These are phyloP conservation scores for Lumnitzera littorea DNA, from an alignment of 345 rosid genomes.

Conservation along the genomic window DNA sequence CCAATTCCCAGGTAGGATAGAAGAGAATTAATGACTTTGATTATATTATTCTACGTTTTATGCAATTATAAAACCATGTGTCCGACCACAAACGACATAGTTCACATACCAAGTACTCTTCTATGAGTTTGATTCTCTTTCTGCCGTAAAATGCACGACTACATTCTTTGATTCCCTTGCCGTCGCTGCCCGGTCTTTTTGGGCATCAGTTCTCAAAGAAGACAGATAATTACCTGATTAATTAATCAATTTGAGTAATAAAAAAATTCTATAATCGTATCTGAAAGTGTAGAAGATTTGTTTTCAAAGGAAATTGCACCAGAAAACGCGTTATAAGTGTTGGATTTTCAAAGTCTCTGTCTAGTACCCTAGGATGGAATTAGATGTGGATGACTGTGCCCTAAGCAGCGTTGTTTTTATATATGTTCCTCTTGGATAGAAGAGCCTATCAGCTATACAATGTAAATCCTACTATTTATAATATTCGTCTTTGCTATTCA, in stretches of 20 bases:
- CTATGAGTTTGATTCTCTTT: slow-evolving; percentile 1
- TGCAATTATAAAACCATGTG: not conserved
- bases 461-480: not conserved
- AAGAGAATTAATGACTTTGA: slow-evolving; percentile 1
- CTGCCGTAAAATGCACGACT: slow-evolving; percentile 5
- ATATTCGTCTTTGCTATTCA: too few relatives aligned
- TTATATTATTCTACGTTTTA: not conserved
- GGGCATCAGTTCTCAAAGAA: not conserved
- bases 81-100: slow-evolving; percentile 19
- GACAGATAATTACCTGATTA: not conserved
- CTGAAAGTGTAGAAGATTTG: not conserved
- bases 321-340: slow-evolving; percentile 14
- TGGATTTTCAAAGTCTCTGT: slow-evolving; percentile 11
- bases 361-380: slow-evolving; percentile 7
- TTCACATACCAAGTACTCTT: not conserved
- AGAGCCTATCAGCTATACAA: too few relatives aligned
- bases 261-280: too few relatives aligned
- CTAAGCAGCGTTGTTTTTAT: not conserved
- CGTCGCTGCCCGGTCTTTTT: slow-evolving; percentile 4
- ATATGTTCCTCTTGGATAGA: not conserved
- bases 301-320: slow-evolving; percentile 5
- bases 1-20: slow-evolving; percentile 13
- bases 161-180: not conserved
- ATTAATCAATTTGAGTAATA: too few relatives aligned
- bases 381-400: slow-evolving; percentile 2